phyloP scores from a whole-genome alignment of 495 filamentous ascomycete species.

The Aspergillus bertholletiae region DNA sequence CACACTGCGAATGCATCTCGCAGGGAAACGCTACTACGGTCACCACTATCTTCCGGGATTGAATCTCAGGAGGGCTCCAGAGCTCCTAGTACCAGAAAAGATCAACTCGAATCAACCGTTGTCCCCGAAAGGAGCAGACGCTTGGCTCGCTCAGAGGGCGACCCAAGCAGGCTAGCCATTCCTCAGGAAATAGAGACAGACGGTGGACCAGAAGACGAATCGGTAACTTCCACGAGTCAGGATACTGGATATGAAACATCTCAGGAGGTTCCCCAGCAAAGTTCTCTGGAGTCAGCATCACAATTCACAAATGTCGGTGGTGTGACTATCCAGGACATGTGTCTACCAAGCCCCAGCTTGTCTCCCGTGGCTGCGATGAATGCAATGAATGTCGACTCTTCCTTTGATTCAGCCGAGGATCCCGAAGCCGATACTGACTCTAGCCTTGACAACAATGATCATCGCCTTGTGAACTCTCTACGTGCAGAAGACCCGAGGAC shows the following conservation, averaged over 20 bases:
- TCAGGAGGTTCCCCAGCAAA: conserved; percentile 20
- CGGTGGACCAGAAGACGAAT: conserved; percentile 3
- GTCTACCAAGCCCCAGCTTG: conserved; percentile 88
- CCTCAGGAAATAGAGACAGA: conserved; percentile 9
- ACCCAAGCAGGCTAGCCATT: conserved; percentile 5
- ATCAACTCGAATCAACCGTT: conserved; percentile 6
- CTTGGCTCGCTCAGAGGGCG: conserved; percentile 9
- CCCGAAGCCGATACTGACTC: conserved; percentile 46
- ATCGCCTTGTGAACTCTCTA: conserved; percentile 21
- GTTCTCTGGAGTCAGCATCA: conserved; percentile 22
- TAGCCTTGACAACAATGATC: conserved; percentile 36
- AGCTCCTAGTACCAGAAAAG: conserved; percentile 14
- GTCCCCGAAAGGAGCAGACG: conserved; percentile 14
- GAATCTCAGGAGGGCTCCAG: conserved; percentile 20
- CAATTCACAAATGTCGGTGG: conserved; percentile 45
- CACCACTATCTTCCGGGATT: conserved; percentile 37
- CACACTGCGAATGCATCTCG: conserved; percentile 34
- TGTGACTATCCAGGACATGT: conserved; percentile 77
- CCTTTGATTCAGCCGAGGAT: conserved; percentile 41
- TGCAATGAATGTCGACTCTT: conserved; percentile 45
- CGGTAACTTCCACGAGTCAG: conserved; percentile 17
- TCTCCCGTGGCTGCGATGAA: conserved; percentile 87
- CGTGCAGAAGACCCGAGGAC: conserved; percentile 16
- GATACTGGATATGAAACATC: conserved; percentile 20
- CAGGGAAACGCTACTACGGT: conserved; percentile 32